A percentile compares a stretch with the other conserved stretches of the same genome.
phyloP scores from a whole-genome alignment of 1,139 yeast species.

The Torulaspora globosa region DNA sequence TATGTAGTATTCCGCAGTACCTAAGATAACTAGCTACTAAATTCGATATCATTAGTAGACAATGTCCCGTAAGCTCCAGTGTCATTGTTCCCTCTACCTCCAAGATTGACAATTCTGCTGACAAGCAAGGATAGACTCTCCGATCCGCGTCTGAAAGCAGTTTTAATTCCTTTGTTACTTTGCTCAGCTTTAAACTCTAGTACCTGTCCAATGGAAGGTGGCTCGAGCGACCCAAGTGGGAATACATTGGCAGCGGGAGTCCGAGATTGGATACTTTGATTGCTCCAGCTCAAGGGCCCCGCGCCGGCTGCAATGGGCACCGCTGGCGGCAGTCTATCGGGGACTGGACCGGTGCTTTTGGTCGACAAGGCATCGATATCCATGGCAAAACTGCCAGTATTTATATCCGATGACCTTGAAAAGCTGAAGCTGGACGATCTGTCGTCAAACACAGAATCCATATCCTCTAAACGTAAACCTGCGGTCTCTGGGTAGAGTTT shows the following conservation, averaged over 20 bases:
- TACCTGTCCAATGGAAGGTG: conserved; percentile 24
- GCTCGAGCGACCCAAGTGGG: conserved; percentile 17
- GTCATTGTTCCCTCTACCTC: conserved; percentile 8
- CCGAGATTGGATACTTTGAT: conserved; percentile 18
- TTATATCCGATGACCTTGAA: conserved; percentile 16
- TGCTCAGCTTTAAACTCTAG: conserved; percentile 19
- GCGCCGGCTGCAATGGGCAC: conserved; percentile 2
- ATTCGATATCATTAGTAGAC: conserved; percentile 11
- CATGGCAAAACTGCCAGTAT: conserved; percentile 21
- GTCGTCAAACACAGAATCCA: conserved; percentile 79
- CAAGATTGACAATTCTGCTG: conserved; percentile 17
- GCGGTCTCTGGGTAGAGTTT: conserved; percentile 82
- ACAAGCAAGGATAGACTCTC: conserved; percentile 20
- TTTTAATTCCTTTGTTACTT: conserved; percentile 14
- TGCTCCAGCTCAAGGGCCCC: conserved; percentile 14
- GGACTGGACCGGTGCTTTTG: conserved; percentile 32
- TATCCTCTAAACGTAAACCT: conserved; percentile 82
- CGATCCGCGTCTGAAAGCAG: conserved; percentile 24
- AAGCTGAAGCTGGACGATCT: conserved; percentile 41
- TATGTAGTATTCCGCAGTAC: background rate
- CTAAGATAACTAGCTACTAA: background rate
- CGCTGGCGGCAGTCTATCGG: conserved; percentile 38
- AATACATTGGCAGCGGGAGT: conserved; percentile 10
- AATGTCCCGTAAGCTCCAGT: conserved; percentile 21
- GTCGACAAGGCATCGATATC: conserved; percentile 23